Evolutionary conservation across 495 filamentous ascomycete species (phyloP).

Genomic region (Amorphotheca resinae): DNA sequence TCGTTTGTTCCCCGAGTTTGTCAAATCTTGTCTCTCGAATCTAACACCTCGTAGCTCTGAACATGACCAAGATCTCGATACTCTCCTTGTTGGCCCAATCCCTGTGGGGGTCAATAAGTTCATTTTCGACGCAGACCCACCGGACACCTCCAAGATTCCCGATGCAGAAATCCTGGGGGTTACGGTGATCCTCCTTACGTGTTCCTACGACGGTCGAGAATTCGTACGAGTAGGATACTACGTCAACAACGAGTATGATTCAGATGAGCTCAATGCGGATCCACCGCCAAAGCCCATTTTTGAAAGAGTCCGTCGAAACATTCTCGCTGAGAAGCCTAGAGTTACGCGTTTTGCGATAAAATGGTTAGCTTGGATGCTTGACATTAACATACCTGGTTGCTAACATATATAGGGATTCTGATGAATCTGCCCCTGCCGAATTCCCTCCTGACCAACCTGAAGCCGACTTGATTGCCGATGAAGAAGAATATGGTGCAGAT

Average conservation of each 20-base stretch:
- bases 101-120: constrained; percentile 98
- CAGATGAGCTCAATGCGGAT: constrained; percentile 73
- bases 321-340: constrained; percentile 91
- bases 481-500: constrained; percentile 82
- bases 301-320: constrained; percentile 80
- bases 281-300: constrained; percentile 85
- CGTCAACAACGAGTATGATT: constrained; percentile 96
- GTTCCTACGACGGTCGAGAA: constrained; percentile 90
- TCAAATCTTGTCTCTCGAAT: neutral
- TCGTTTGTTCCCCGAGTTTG: constrained; percentile 48
- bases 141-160: constrained; percentile 79
- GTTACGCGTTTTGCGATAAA: constrained; percentile 99
- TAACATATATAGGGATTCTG: constrained; percentile 62
- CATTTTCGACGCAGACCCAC: constrained; percentile 89
- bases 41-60: constrained; percentile 51
- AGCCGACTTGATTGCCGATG: constrained; percentile 74
- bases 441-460: constrained; percentile 97
- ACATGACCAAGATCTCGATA: constrained; percentile 96
- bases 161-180: constrained; percentile 91
- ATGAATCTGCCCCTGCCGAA: constrained; percentile 89
- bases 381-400: constrained; percentile 4
- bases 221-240: constrained; percentile 99
- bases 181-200: constrained; percentile 91
- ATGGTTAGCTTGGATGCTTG: constrained; percentile 47
- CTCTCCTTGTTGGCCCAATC: constrained; percentile 88